Evolutionary conservation across 495 filamentous ascomycete species (phyloP), one percentile per base, ranked within the genome.

Genomic region (Amphirosellinia nigrospora): DNA sequence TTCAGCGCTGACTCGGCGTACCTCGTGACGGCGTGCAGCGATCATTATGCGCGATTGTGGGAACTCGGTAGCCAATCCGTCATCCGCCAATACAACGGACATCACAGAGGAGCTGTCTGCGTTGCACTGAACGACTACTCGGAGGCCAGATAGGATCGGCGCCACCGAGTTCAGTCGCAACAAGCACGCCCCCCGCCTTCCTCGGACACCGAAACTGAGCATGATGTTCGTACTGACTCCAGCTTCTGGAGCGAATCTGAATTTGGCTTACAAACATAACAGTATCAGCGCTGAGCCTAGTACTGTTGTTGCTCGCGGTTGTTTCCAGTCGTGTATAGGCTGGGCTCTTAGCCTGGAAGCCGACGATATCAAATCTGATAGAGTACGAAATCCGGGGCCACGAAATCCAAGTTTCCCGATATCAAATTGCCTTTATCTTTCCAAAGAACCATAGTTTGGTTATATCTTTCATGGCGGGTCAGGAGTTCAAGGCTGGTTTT

Each of bases 31-130:
- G 96, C 96, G 11, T 98, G 96, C 77, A 94, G 91, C 60, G 96
- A 99, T 79, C 96, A 99, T 79, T 99, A 97, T 79, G 96, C 96
- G 1, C 86, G 96, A n/a, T 81, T 99, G 65, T 99, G 96, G 96
- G 96, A 99, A 84, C 82, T 99, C 69, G 79, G 84, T 63, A 89
- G 86, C 66, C 93, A 97, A 75, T 89, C 89, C 64, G 94, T 98
- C 70, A 99, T 99, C 76, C 87, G 96, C 58, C 96, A 99, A 81
- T 99, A 99, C 78, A 98, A 97, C 80, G 96, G 96, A 28, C 96
- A 99, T 80, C 96, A 99, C 78, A 88, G 96, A 30, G 96, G 96
- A 32, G 92, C 94, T 3, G 94, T 98, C 1, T 98, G 96, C 80
- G 96, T 99, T 63, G 96, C 96, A 36, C 84, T 99, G 63, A 99